These are phyloP conservation scores for Meyerozyma guilliermondii DNA, from an alignment of 1,139 yeast species.

Conservation along the genomic window DNA sequence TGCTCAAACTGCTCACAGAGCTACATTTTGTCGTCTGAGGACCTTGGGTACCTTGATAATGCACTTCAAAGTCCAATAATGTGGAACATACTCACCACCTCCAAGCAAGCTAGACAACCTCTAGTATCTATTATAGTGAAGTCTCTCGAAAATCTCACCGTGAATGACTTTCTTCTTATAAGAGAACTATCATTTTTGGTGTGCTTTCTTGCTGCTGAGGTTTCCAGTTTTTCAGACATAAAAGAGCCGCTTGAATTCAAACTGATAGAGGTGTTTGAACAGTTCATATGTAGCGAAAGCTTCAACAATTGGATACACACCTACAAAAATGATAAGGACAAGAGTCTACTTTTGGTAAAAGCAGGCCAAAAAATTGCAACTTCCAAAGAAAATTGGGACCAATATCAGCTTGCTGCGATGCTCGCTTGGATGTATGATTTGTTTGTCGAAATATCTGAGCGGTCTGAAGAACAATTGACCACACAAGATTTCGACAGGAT, in stretches of 20 bases:
- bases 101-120: not conserved
- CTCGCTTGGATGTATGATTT: constrained; percentile 51
- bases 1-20: not conserved
- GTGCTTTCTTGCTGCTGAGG: not conserved
- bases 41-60: not conserved
- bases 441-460: constrained; percentile 15
- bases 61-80: not conserved
- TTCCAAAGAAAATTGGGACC: constrained; percentile 49
- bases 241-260: not conserved
- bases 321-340: not conserved
- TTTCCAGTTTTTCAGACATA: not conserved
- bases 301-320: constrained; percentile 16
- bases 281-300: constrained; percentile 19
- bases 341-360: constrained; percentile 16
- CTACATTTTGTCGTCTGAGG: not conserved
- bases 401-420: constrained; percentile 44
- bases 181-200: not conserved
- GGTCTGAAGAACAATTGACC: constrained; percentile 9
- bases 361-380: constrained; percentile 41
- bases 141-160: not conserved
- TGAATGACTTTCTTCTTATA: not conserved
- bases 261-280: constrained; percentile 12
- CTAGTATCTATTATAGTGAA: not conserved
- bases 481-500: constrained; percentile 9
- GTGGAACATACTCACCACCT: not conserved